These are phyloP conservation scores for Candida lessepsii DNA, from an alignment of 805 yeast genomes.

Conservation along the genomic window DNA sequence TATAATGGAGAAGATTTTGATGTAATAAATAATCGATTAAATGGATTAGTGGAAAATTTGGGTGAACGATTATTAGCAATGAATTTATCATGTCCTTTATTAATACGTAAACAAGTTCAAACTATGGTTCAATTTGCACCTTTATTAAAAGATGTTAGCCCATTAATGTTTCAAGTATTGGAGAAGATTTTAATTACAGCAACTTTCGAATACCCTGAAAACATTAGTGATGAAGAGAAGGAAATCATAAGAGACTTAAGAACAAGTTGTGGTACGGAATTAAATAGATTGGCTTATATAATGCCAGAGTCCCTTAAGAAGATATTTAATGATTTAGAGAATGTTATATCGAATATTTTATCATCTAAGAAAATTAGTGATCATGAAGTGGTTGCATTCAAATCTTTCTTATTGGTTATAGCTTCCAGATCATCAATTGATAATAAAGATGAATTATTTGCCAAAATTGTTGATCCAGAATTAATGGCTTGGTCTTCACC, in stretches of 20 bases:
- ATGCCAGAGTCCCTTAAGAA: constrained; percentile 88
- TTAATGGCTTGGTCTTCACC: constrained; percentile 90
- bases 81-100: constrained; percentile 74
- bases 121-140: constrained; percentile 94
- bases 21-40: constrained; percentile 49
- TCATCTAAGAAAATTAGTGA: constrained; percentile 70
- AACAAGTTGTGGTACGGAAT: constrained; percentile 90
- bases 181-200: constrained; percentile 84
- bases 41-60: constrained; percentile 59
- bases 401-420: constrained; percentile 86
- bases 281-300: constrained; percentile 88
- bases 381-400: constrained; percentile 92
- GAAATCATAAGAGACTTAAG: constrained; percentile 84
- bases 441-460: constrained; percentile 74
- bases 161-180: constrained; percentile 74
- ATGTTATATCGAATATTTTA: constrained; percentile 70
- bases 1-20: constrained; percentile 59
- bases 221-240: constrained; percentile 66
- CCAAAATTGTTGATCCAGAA: constrained; percentile 90
- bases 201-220: constrained; percentile 74
- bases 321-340: constrained; percentile 79
- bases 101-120: constrained; percentile 83
- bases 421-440: constrained; percentile 80
- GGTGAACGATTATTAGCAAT: constrained; percentile 75
- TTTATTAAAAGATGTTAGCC: constrained; percentile 70